phyloP scores from a whole-genome alignment of 495 filamentous ascomycete genomes.

The Podospora comata region DNA sequence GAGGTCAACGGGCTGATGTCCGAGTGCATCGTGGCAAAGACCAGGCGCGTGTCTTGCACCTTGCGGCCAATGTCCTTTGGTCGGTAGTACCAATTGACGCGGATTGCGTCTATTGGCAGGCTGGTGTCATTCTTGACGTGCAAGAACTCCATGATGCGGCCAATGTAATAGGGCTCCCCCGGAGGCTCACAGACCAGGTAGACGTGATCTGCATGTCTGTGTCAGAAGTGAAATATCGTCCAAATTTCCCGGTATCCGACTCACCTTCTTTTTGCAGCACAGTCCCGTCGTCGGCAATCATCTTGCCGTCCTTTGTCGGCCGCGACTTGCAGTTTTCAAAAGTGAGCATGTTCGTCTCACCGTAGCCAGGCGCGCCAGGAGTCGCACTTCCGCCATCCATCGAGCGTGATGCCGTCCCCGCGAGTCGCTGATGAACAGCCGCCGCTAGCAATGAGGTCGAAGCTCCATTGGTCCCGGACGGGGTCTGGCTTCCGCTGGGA shows the following conservation, averaged over 20 bases:
- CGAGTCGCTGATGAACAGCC: slow-evolving; percentile 39
- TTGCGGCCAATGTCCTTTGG: slow-evolving; percentile 93
- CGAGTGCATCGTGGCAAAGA: slow-evolving; percentile 98
- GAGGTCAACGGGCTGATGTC: slow-evolving; percentile 91
- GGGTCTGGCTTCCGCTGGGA: slow-evolving; percentile 48
- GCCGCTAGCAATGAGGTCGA: slow-evolving; percentile 18
- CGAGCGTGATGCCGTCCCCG: slow-evolving; percentile 38
- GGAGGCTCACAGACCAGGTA: slow-evolving; percentile 98
- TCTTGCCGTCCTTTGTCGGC: slow-evolving; percentile 66
- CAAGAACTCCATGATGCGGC: slow-evolving; percentile 96
- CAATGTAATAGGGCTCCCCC: slow-evolving; percentile 96
- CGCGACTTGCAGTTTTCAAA: slow-evolving; percentile 69
- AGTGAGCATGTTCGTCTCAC: slow-evolving; percentile 75
- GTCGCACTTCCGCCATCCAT: slow-evolving; percentile 30
- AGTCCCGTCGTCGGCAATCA: slow-evolving; percentile 89
- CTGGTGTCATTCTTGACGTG: slow-evolving; percentile 69
- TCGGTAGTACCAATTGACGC: slow-evolving; percentile 97
- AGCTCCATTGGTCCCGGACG: slow-evolving; percentile 34
- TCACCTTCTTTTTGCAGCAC: slow-evolving; percentile 80
- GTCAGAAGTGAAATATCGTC: slow-evolving; percentile 28
- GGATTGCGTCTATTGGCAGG: slow-evolving; percentile 76
- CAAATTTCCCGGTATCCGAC: slow-evolving; percentile 30
- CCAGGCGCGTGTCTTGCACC: slow-evolving; percentile 78
- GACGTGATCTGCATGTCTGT: slow-evolving; percentile 71
- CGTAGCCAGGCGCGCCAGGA: slow-evolving; percentile 34